phyloP scores from a whole-genome alignment of 2,329 filamentous ascomycete genomes.

The Coniella lustricola region DNA sequence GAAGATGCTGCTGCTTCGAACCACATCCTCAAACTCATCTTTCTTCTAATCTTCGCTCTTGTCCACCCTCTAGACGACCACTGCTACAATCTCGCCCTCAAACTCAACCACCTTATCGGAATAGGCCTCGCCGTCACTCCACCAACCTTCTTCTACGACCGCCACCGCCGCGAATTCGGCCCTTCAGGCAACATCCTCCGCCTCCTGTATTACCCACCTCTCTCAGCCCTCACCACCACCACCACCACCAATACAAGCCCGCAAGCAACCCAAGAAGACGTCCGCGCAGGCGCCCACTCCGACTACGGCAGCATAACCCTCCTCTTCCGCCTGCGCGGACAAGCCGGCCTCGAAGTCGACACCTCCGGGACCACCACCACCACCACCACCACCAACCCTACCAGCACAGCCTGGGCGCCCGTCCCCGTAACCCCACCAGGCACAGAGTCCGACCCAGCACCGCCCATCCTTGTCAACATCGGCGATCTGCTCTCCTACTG shows the following conservation, averaged over 20 bases:
- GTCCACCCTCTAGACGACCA: conserved; percentile 5
- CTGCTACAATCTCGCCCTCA: conserved; percentile 15
- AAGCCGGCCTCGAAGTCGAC: conserved; percentile 79
- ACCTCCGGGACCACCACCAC: no score
- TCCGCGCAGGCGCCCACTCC: conserved; percentile 86
- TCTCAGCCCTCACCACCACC: conserved; percentile 26
- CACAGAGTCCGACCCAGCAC: conserved; percentile 50
- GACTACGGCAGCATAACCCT: conserved; percentile 70
- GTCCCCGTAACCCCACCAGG: conserved; percentile 56
- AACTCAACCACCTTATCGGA: conserved; percentile 67
- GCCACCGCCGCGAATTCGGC: conserved; percentile 38
- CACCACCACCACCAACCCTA: no score
- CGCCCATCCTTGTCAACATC: conserved; percentile 78
- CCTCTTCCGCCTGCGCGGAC: conserved; percentile 80
- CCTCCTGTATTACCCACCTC: conserved; percentile 65
- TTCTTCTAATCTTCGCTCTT: no score
- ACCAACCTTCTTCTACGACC: conserved; percentile 46
- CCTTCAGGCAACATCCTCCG: conserved; percentile 56
- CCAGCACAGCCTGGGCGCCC: conserved; percentile 48
- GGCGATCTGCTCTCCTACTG: conserved; percentile 69
- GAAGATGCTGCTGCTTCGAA: not conserved
- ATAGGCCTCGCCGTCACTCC: conserved; percentile 60
- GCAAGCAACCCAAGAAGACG: conserved; percentile 47
- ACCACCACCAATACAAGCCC: conserved; percentile 13
- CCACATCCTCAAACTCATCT: not conserved